Conservation (phyloP, 345 rosid genomes). For the Salix udensis region DNA sequence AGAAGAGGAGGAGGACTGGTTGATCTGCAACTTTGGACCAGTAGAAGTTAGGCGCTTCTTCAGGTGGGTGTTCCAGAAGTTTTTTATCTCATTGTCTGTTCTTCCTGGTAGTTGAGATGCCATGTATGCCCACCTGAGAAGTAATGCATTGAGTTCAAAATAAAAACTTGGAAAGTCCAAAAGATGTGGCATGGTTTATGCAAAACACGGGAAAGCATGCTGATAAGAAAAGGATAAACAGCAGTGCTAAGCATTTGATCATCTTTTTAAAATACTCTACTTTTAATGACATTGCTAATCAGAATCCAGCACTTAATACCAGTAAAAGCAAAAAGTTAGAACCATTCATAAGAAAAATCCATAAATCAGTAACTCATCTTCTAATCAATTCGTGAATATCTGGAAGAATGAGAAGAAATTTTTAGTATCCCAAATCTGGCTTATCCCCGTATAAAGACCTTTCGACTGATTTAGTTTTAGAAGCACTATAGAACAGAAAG, state of each 20-base stretch:
- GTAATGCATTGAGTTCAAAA: neutral
- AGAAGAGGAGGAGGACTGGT: slow-evolving; percentile 47
- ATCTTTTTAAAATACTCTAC: too few relatives aligned
- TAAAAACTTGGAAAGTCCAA: neutral
- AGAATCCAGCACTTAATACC: too few relatives aligned
- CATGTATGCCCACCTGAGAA: slow-evolving; percentile 91
- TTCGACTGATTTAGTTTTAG: neutral
- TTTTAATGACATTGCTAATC: too few relatives aligned
- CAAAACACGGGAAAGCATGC: neutral
- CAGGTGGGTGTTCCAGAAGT: slow-evolving; percentile 96
- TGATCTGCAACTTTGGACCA: slow-evolving; percentile 84
- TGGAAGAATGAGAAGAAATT: neutral
- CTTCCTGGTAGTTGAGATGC: slow-evolving; percentile 92
- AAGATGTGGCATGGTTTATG: neutral
- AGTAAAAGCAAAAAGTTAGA: neutral
- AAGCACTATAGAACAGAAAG: neutral
- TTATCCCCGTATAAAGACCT: neutral
- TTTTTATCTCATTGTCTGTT: slow-evolving; percentile 95
- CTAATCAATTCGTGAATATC: neutral
- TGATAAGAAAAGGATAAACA: neutral
- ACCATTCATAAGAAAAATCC: neutral
- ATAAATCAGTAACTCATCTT: neutral
- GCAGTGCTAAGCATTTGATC: neutral
- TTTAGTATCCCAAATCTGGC: neutral
- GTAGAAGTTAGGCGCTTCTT: slow-evolving; percentile 70